Evolutionary conservation across 805 yeast genomes (phyloP).

Genomic region (Metschnikowia continentalis): DNA sequence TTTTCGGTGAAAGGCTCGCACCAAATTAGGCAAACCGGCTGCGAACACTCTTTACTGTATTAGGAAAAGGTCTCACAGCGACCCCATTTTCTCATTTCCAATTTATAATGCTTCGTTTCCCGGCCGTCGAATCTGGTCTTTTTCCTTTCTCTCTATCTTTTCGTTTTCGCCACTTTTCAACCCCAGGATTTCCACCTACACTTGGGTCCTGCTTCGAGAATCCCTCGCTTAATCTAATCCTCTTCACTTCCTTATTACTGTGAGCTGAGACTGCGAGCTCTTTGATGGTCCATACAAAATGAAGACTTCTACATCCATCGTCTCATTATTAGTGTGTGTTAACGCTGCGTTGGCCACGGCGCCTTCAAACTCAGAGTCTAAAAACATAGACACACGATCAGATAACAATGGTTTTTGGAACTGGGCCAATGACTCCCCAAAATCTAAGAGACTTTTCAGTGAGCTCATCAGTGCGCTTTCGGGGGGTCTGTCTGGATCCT

Average conservation of each 20-base stretch:
- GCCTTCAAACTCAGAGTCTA: background rate
- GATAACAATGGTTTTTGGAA: background rate
- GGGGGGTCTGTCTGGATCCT: background rate
- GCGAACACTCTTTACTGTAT: constrained; percentile 16
- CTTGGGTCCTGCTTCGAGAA: constrained; percentile 2
- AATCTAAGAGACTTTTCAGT: constrained; percentile 1
- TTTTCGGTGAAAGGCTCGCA: background rate
- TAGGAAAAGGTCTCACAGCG: constrained; percentile 8
- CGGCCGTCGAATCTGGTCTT: background rate
- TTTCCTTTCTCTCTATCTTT: background rate
- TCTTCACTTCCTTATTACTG: background rate
- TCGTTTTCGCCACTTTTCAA: background rate
- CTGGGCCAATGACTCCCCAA: background rate
- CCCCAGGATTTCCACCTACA: background rate
- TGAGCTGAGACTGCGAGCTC: constrained; percentile 1
- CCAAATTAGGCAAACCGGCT: constrained; percentile 15
- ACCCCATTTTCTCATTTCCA: background rate
- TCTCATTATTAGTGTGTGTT: constrained; percentile 5
- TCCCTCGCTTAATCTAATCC: constrained; percentile 1
- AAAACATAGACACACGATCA: background rate
- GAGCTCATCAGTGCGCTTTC: constrained; percentile 4
- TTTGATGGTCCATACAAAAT: background rate
- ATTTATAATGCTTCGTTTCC: constrained; percentile 9
- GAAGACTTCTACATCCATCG: constrained; percentile 6
- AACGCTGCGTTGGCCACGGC: constrained; percentile 1